Percentiles rank a stretch among this genome's conserved stretches.
Evolutionary conservation across 768 basidiomycete genomes (phyloP).

Genomic region (Galerina marginata): DNA sequence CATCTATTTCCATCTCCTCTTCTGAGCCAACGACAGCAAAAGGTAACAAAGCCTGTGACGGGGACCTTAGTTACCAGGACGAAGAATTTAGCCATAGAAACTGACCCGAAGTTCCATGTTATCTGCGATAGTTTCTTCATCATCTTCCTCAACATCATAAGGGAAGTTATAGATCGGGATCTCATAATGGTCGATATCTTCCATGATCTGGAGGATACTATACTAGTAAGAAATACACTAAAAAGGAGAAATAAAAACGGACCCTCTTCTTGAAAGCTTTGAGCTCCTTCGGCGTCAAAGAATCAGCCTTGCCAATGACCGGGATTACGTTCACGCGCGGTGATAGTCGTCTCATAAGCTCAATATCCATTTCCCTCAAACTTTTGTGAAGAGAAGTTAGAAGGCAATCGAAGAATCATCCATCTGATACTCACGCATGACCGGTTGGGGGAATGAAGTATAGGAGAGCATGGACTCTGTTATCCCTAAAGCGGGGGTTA

Average conservation of each 20-base stretch:
- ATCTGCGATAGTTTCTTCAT: conserved; percentile 89
- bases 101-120: conserved; percentile 85
- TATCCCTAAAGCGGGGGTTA: conserved; percentile 91
- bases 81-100: conserved; percentile 4
- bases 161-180: conserved; percentile 96
- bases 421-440: conserved; percentile 63
- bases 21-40: conserved; percentile 91
- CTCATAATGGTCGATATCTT: conserved; percentile 88
- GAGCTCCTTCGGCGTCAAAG: conserved; percentile 82
- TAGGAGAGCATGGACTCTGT: conserved; percentile 83
- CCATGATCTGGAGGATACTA: conserved; percentile 76
- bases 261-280: conserved; percentile 85
- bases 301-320: conserved; percentile 87
- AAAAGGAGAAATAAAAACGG: conserved; percentile 20
- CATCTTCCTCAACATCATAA: conserved; percentile 92
- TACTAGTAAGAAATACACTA: background rate
- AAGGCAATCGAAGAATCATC: background rate
- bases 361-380: conserved; percentile 90
- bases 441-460: conserved; percentile 93
- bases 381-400: conserved; percentile 37
- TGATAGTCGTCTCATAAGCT: conserved; percentile 88
- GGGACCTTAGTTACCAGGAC: background rate
- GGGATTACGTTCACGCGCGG: conserved; percentile 95
- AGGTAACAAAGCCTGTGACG: conserved; percentile 64
- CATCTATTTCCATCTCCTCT: conserved; percentile 83